Conservation (phyloP, 768 basidiomycete species). For the Coprinellus aureogranulatus region DNA sequence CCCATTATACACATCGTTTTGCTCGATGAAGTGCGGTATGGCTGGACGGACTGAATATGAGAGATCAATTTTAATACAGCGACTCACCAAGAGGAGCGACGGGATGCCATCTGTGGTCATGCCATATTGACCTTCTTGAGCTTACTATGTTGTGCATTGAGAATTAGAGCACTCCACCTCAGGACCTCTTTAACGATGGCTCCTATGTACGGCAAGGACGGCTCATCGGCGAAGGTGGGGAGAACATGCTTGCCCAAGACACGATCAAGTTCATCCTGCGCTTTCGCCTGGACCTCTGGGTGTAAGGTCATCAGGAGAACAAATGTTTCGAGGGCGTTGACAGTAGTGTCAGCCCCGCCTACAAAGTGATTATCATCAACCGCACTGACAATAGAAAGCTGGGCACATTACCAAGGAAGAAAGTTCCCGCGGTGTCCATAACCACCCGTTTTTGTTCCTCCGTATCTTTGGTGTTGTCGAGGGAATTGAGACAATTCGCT, state of each 20-base stretch:
- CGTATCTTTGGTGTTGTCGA: conserved; percentile 16
- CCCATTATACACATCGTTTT: conserved; percentile 21
- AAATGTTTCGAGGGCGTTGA: conserved; percentile 19
- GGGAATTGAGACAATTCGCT: conserved; percentile 11
- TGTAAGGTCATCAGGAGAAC: conserved; percentile 17
- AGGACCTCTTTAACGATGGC: conserved; percentile 22
- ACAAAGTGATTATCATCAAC: not conserved
- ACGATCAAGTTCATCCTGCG: conserved; percentile 24
- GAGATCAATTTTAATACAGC: not conserved
- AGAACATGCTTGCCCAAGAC: conserved; percentile 17
- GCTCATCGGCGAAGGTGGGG: conserved; percentile 20
- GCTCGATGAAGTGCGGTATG: conserved; percentile 19
- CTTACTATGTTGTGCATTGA: no score
- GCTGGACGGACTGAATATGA: conserved; percentile 4
- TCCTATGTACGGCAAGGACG: conserved; percentile 17
- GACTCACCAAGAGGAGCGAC: conserved; percentile 8
- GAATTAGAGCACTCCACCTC: no score
- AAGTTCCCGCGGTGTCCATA: conserved; percentile 18
- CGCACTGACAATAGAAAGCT: not conserved
- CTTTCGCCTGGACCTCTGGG: conserved; percentile 20
- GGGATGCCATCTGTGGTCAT: not conserved
- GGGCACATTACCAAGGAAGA: conserved; percentile 20
- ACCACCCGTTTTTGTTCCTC: conserved; percentile 14
- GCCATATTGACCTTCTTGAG: no score
- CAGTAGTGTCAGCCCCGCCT: conserved; percentile 23